Conservation (phyloP, 2,329 filamentous ascomycete genomes). For the Metarhizium brunneum region DNA sequence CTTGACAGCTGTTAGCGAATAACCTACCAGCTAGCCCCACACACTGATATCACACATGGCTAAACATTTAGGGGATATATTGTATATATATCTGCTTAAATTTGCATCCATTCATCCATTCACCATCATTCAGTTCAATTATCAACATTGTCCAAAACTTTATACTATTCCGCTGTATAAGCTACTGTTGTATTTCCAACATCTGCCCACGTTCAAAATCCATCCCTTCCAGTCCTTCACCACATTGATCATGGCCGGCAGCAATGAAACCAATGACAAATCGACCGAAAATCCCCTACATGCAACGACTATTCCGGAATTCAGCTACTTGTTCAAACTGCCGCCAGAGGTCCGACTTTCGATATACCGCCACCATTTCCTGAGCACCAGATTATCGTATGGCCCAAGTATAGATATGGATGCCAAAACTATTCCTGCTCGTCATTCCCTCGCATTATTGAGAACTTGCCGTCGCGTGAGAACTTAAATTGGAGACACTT, state of each 20-base stretch:
- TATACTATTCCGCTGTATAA: too few relatives aligned
- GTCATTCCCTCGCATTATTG: neutral
- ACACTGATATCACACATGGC: too few relatives aligned
- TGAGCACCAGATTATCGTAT: neutral
- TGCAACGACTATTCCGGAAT: neutral
- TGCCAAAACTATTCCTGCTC: neutral
- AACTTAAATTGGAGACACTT: slow-evolving; percentile 7
- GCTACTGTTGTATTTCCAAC: too few relatives aligned
- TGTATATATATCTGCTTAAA: too few relatives aligned
- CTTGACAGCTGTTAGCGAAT: too few relatives aligned
- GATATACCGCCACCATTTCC: neutral
- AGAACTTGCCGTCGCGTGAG: slow-evolving; percentile 5
- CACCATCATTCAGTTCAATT: too few relatives aligned
- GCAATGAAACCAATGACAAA: neutral
- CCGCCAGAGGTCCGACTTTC: neutral
- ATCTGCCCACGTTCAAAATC: neutral
- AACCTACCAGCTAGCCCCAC: too few relatives aligned
- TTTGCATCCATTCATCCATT: too few relatives aligned
- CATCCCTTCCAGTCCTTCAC: neutral
- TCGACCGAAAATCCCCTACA: neutral
- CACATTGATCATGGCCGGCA: neutral
- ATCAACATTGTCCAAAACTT: too few relatives aligned
- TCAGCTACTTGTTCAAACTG: neutral
- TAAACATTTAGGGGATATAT: too few relatives aligned
- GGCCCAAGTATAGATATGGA: neutral